Evolutionary conservation across 2,329 filamentous ascomycete genomes (phyloP).

Genomic region (Boeremia lycopersici): DNA sequence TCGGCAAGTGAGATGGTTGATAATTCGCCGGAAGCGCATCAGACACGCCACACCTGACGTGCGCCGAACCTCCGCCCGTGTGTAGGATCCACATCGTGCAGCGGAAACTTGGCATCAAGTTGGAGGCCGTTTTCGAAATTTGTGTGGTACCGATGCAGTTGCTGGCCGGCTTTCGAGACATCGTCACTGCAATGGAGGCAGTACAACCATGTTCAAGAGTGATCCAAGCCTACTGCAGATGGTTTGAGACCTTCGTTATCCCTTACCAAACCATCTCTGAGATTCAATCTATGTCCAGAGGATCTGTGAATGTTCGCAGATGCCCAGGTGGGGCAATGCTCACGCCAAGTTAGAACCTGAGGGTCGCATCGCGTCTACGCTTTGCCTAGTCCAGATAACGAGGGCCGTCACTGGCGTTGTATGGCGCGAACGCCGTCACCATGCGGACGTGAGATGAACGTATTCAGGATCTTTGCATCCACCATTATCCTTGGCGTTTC

Average conservation of each 20-base stretch:
- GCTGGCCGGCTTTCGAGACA: background rate
- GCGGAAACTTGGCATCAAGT: constrained; percentile 34
- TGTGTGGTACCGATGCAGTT: background rate
- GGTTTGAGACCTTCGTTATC: too few species aligned
- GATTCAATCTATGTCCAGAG: background rate
- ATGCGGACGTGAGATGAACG: constrained; percentile 14
- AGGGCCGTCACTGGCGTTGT: background rate
- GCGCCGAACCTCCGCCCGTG: constrained; percentile 29
- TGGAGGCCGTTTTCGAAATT: background rate
- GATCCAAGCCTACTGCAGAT: too few species aligned
- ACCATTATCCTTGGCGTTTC: constrained; percentile 23
- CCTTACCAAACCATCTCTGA: too few species aligned
- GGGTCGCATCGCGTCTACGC: constrained; percentile 5
- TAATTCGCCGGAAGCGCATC: constrained; percentile 25
- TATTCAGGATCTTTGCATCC: constrained; percentile 15
- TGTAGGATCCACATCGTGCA: constrained; percentile 23
- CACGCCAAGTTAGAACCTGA: background rate
- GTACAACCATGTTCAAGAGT: too few species aligned
- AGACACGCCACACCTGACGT: constrained; percentile 28
- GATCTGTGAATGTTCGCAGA: background rate
- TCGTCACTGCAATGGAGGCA: background rate
- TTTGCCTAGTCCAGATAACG: background rate
- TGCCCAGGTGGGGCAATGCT: background rate
- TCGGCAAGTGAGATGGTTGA: constrained; percentile 22
- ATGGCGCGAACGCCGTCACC: constrained; percentile 13